Base-by-base conservation (phyloP, 1,139 yeast species). In the Sugiyamaella pinicola region DNA sequence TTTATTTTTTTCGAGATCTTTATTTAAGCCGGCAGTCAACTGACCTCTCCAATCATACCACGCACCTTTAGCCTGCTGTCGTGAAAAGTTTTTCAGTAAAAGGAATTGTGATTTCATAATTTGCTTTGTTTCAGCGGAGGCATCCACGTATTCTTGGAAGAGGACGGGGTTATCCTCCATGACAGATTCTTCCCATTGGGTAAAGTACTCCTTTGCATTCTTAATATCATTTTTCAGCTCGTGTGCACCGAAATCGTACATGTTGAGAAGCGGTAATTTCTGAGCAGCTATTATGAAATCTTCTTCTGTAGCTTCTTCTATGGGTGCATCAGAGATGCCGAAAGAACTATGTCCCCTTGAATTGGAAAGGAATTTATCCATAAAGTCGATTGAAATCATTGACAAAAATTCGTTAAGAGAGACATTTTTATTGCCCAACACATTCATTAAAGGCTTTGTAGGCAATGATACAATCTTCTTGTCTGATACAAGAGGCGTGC, bases 1-100 rank as follows among this genome's bases (percentile, higher is more conserved):
- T 15, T 56, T 31, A 41, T 68, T 74, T 37, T 64, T 66, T 28
- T 69, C 65, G 37, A 79, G 64, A 47, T 74, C 79, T 22, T 65
- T 65, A 35, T 74, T 60, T 19, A 80, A 68, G 47, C 78, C 80
- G 31, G 69, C 65, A 2, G 78, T 67, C 39, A 81, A 66, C 55
- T 78, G 77, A n/a, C 70, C 66, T 57, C 85, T 67, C 86, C 86
- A 82, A 38, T 72, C 76, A 60, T 80, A 81, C 85, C 85, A 82
- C 1, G 78, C 76, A 19, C 74, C 74, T 53, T 72, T 75, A 2
- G 85, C 80, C 61, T 78, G 78, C 38, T 72, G 73, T 31, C 83
- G 71, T 2, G 84, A 72, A 55, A 66, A 75, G 49, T 78, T 81
- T 62, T 79, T 80, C 50, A 81, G 66, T 24, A 75, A 63, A 55